Percentiles rank a stretch among this genome's conserved stretches.
Conservation (phyloP, 1,139 yeast genomes). For the Hyphopichia wangnamkhiaoensis region DNA sequence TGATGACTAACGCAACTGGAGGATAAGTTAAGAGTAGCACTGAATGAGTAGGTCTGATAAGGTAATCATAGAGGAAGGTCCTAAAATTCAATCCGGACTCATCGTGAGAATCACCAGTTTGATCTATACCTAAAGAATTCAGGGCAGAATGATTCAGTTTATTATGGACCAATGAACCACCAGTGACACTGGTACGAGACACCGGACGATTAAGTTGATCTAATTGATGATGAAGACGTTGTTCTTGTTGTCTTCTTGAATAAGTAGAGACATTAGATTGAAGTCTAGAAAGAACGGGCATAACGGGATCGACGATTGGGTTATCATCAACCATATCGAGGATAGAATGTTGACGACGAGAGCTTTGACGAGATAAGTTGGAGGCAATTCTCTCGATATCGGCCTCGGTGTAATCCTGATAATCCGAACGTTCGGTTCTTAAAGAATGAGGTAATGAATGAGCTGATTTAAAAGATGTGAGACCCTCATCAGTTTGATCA, state of each 20-base stretch:
- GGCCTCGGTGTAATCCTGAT: conserved; percentile 11
- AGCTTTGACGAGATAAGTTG: conserved; percentile 15
- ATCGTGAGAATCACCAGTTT: background rate
- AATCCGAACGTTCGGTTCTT: too few species aligned
- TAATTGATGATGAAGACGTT: conserved; percentile 24
- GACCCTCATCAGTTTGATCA: too few species aligned
- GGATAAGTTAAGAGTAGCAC: conserved; percentile 62
- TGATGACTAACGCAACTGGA: conserved; percentile 66
- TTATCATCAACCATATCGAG: conserved; percentile 18
- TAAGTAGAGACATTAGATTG: conserved; percentile 37
- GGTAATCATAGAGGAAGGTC: conserved; percentile 38
- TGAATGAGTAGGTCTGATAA: conserved; percentile 51
- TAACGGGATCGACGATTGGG: conserved; percentile 36
- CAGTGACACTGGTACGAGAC: background rate
- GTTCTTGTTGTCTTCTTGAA: conserved; percentile 29
- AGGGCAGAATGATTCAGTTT: too few species aligned
- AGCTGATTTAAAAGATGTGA: too few species aligned
- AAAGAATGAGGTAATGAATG: too few species aligned
- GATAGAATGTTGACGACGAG: conserved; percentile 5
- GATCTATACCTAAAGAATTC: background rate
- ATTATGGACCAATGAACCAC: too few species aligned
- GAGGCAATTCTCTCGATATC: conserved; percentile 22
- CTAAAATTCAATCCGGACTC: conserved; percentile 11
- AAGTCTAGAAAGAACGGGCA: conserved; percentile 39
- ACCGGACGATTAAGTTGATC: conserved; percentile 9